Conservation (phyloP, 257 asterid species). For the Euphrasia confusa region DNA sequence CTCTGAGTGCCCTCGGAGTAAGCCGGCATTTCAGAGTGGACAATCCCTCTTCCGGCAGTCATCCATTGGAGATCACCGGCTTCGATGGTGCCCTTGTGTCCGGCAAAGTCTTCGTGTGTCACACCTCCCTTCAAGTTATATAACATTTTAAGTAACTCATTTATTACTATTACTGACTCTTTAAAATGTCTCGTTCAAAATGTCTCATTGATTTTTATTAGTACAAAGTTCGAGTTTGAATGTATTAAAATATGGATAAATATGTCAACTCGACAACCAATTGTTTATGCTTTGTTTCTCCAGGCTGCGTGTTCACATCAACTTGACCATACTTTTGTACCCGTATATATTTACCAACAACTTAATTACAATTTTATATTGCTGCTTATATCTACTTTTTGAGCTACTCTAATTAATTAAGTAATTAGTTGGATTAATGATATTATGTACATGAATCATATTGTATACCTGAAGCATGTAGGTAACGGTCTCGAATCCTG, state of each 20-base stretch:
- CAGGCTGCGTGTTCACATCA: background rate
- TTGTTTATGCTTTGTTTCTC: background rate
- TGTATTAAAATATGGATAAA: no score
- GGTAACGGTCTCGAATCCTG: slow-evolving; percentile 97
- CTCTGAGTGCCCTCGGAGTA: slow-evolving; percentile 67
- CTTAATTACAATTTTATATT: background rate
- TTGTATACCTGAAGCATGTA: slow-evolving; percentile 73
- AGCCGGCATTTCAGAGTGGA: slow-evolving; percentile 88
- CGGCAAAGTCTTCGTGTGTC: slow-evolving; percentile 78
- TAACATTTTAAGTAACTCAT: no score
- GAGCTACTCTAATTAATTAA: background rate
- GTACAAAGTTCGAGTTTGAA: no score
- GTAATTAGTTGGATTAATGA: background rate
- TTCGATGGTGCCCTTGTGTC: slow-evolving; percentile 74
- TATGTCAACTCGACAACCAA: background rate
- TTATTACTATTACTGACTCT: no score
- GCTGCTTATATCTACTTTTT: background rate
- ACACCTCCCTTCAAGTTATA: slow-evolving; percentile 55
- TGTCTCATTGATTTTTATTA: no score
- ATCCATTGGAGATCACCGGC: slow-evolving; percentile 89
- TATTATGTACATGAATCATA: slow-evolving; percentile 46
- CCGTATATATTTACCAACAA: background rate
- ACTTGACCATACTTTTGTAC: background rate
- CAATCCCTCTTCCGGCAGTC: slow-evolving; percentile 96
- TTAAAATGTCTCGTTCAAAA: no score